Conservation (phyloP, 352 stramenopile genomes). For the Peronospora tabacina region DNA sequence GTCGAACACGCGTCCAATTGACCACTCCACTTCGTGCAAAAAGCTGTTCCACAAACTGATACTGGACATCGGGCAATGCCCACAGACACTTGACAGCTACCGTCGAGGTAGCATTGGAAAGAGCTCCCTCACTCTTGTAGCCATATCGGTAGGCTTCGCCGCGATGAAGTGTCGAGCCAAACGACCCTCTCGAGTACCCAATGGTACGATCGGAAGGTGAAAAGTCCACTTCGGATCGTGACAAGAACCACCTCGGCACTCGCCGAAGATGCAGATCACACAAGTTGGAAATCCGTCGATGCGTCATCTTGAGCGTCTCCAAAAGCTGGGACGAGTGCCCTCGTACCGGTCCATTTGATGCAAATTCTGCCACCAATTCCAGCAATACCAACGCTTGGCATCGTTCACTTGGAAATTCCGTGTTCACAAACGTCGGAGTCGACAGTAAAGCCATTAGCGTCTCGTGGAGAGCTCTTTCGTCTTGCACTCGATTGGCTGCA, state of each 20-base stretch:
- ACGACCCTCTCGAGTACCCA: slow-evolving; percentile 31
- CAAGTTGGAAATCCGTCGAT: slow-evolving; percentile 46
- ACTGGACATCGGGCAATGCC: slow-evolving; percentile 34
- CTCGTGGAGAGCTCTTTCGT: slow-evolving; percentile 50
- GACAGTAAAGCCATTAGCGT: slow-evolving; percentile 45
- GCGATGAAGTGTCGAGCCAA: slow-evolving; percentile 42
- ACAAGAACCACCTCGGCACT: slow-evolving; percentile 56
- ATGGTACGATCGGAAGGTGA: slow-evolving; percentile 30
- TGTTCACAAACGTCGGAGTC: slow-evolving; percentile 45
- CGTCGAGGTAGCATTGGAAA: slow-evolving; percentile 27
- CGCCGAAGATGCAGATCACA: slow-evolving; percentile 41
- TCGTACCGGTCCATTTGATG: slow-evolving; percentile 24
- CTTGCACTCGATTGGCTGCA: slow-evolving; percentile 37
- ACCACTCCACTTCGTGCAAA: slow-evolving; percentile 37
- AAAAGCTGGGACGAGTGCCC: slow-evolving; percentile 41
- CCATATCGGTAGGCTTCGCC: slow-evolving; percentile 45
- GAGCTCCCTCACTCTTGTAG: slow-evolving; percentile 26
- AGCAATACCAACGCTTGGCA: slow-evolving; percentile 51
- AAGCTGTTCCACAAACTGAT: slow-evolving; percentile 46
- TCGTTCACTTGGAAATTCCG: slow-evolving; percentile 44
- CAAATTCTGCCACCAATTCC: slow-evolving; percentile 48
- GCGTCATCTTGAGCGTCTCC: slow-evolving; percentile 58
- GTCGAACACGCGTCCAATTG: slow-evolving; percentile 42
- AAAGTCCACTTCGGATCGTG: slow-evolving; percentile 43
- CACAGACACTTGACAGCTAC: slow-evolving; percentile 56